A percentile compares a stretch with the other conserved stretches of the same genome.
These are phyloP conservation scores for Sporobolus alterniflorus DNA, from an alignment of 202 grass and related monocot species.

Conservation along the genomic window DNA sequence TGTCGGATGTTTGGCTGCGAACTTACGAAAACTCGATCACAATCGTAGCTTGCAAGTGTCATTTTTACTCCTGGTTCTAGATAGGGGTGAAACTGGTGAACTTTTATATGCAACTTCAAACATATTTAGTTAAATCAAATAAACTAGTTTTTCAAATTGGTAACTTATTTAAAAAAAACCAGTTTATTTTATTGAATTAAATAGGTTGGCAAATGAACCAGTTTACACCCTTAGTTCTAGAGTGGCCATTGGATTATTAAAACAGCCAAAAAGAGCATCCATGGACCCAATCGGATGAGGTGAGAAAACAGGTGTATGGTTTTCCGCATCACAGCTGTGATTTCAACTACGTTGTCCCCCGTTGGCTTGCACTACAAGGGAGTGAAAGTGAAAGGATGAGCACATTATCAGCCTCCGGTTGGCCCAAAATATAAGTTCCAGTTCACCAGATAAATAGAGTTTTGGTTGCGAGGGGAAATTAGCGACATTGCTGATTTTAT, in stretches of 20 bases:
- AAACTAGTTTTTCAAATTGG: too few relatives aligned
- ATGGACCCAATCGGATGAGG: not conserved
- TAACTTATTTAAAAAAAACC: too few relatives aligned
- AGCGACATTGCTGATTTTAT: not conserved
- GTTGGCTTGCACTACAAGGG: constrained; percentile 42
- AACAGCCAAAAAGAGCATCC: not conserved
- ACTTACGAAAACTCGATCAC: constrained; percentile 20
- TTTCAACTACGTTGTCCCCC: not conserved
- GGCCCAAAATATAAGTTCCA: not conserved
- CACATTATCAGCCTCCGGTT: not conserved
- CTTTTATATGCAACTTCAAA: too few relatives aligned
- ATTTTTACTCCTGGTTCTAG: constrained; percentile 5
- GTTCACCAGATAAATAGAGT: not conserved
- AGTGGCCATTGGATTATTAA: not conserved
- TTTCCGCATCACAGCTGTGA: constrained; percentile 29
- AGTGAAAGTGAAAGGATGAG: constrained; percentile 21
- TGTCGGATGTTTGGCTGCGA: not conserved
- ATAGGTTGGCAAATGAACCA: too few relatives aligned
- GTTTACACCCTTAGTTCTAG: too few relatives aligned
- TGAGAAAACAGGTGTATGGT: not conserved
- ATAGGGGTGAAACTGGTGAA: too few relatives aligned
- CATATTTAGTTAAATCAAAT: too few relatives aligned
- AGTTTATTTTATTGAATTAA: too few relatives aligned
- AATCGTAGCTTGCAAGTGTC: constrained; percentile 11
- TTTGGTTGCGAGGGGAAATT: not conserved